These are phyloP conservation scores for Mercurialis annua DNA, from an alignment of 345 rosid species.

Conservation along the genomic window DNA sequence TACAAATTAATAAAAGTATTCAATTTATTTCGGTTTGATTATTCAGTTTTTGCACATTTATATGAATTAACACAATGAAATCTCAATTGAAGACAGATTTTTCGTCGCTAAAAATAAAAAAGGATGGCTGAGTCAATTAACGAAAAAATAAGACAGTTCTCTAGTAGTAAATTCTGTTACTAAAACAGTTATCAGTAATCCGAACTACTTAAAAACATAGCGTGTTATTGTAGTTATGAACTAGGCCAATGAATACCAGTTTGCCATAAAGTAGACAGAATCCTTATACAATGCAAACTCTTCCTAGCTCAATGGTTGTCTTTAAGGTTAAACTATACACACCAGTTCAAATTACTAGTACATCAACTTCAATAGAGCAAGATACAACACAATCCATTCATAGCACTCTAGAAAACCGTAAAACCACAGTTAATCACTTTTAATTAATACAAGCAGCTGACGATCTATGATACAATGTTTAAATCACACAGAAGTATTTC, in stretches of 20 bases:
- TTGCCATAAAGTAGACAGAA: background rate
- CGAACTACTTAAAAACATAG: no score
- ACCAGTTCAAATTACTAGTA: constrained; percentile 5
- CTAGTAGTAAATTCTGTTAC: no score
- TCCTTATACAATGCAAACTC: background rate
- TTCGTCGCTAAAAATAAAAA: no score
- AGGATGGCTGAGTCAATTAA: no score
- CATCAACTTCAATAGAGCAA: background rate
- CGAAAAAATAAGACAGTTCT: no score
- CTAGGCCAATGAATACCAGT: background rate
- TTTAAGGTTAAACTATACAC: background rate
- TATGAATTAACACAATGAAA: no score
- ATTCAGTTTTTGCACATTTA: no score
- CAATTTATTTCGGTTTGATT: no score
- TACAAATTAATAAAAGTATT: no score
- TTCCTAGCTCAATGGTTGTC: background rate
- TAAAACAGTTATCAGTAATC: no score
- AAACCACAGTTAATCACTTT: constrained; percentile 16
- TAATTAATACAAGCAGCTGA: background rate
- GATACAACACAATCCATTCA: constrained; percentile 20
- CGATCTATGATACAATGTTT: constrained; percentile 34
- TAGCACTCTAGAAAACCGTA: constrained; percentile 3
- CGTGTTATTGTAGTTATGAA: no score
- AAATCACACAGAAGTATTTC: constrained; percentile 16
- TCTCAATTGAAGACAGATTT: no score